phyloP scores from a whole-genome alignment of 352 stramenopile species.

The Phytophthora hybrid region DNA sequence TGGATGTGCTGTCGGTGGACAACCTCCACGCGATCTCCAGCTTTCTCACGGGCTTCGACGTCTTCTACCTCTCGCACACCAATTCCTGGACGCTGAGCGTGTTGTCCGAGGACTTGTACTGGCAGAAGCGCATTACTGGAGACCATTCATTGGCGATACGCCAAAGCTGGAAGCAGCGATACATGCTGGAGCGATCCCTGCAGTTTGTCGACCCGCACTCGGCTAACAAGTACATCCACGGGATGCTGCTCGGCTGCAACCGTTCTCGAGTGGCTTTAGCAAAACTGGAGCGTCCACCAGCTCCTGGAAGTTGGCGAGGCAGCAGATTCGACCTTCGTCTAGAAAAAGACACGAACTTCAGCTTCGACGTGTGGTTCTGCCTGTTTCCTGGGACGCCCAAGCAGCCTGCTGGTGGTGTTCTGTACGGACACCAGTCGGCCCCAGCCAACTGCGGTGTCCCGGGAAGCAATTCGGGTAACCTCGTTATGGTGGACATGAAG shows the following conservation, averaged over 20 bases:
- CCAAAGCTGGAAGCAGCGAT: conserved; percentile 11
- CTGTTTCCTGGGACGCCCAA: conserved; percentile 17
- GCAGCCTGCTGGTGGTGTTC: conserved; percentile 20
- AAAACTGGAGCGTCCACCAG: conserved; percentile 11
- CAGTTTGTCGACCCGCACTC: conserved; percentile 18
- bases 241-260: conserved; percentile 19
- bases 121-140: conserved; percentile 8
- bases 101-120: conserved; percentile 26
- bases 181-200: conserved; percentile 16
- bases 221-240: conserved; percentile 14
- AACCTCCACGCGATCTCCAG: conserved; percentile 15
- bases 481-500: conserved; percentile 31
- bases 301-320: conserved; percentile 18
- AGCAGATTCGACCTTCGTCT: conserved; percentile 1
- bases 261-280: conserved; percentile 13
- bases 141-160: background rate
- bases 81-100: conserved; percentile 20
- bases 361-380: conserved; percentile 42
- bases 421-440: conserved; percentile 27
- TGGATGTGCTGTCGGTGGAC: conserved; percentile 21
- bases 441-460: background rate
- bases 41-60: conserved; percentile 27
- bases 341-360: conserved; percentile 14
- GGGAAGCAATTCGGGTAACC: conserved; percentile 5
- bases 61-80: conserved; percentile 27